A percentile compares a stretch with the other conserved stretches of the same genome.
These are phyloP conservation scores for Wallacemonas sp. DNA, from an alignment of 208 protist genomes.

Conservation along the genomic window DNA sequence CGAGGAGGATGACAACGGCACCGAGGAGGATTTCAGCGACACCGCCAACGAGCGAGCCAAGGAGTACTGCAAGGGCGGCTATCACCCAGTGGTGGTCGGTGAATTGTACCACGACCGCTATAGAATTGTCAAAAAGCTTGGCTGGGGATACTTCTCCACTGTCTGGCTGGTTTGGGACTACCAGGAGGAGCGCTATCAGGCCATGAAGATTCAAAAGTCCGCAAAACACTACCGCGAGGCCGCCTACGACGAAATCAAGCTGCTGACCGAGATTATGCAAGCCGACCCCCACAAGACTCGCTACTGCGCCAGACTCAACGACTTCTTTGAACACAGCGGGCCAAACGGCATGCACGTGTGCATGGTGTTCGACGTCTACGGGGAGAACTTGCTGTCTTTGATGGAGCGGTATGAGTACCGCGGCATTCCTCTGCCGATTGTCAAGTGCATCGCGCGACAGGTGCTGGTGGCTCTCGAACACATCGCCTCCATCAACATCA, in stretches of 20 bases:
- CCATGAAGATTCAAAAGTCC: slow-evolving; percentile 85
- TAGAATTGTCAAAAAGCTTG: slow-evolving; percentile 94
- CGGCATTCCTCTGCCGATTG: slow-evolving; percentile 94
- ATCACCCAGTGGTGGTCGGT: slow-evolving; percentile 94
- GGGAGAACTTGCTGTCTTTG: slow-evolving; percentile 95
- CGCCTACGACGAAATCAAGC: slow-evolving; percentile 81
- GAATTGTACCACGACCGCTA: slow-evolving; percentile 96
- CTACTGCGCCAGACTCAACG: slow-evolving; percentile 80
- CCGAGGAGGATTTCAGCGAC: slow-evolving; percentile 85
- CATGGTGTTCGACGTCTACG: slow-evolving; percentile 98
- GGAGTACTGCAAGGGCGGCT: slow-evolving; percentile 95
- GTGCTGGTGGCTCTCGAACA: slow-evolving; percentile 94
- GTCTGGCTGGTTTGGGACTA: slow-evolving; percentile 98
- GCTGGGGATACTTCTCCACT: slow-evolving; percentile 99
- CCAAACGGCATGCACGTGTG: slow-evolving; percentile 93
- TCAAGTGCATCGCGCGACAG: slow-evolving; percentile 92
- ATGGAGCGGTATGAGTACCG: slow-evolving; percentile 96
- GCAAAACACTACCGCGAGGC: slow-evolving; percentile 81
- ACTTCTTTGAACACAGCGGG: slow-evolving; percentile 88
- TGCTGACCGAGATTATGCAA: slow-evolving; percentile 81
- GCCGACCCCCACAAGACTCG: slow-evolving; percentile 70
- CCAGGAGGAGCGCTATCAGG: slow-evolving; percentile 91
- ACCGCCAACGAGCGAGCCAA: slow-evolving; percentile 78
- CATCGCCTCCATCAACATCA: slow-evolving; percentile 94
- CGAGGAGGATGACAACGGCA: slow-evolving; percentile 40